Base-by-base conservation (phyloP, 179 eudicot species). In the Actinidia arguta region DNA sequence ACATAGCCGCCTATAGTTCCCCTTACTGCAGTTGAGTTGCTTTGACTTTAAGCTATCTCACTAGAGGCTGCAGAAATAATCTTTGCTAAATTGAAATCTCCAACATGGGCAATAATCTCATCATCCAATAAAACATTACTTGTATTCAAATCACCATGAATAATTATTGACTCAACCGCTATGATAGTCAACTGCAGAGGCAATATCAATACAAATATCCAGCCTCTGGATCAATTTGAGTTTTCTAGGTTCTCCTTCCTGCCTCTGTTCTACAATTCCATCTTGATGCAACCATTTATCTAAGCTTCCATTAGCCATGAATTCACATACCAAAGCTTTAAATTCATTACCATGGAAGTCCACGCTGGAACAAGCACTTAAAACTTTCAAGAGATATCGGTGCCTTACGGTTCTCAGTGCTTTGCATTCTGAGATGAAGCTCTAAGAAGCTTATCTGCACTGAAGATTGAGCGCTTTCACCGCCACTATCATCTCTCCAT, bases 401-500 rank as follows among this genome's bases (percentile, higher is more conserved):
- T 82, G 68, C 5, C 80, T 76, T 31, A 82, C 24, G 3, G 25
- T 31, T 16, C 75, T 82, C 24, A 82, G 52, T 16, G 84, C 68
- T 42, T 82, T 47, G 68, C 84, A 75, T 82, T 76, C 84, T 31
- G 58, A 27, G 11, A 50, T 52, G n/a, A 76, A 76, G 25, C 80
- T 82, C 51, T 67, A 66, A 11, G 27, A 46, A 52, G 84, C 84
- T 27, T 80, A 76, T 51, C 12, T 6, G 1, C 9, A 17, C 11
- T 66, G 56, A 24, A 76, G 80, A 36, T 76, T 82, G 20, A 76
- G 80, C 17, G 76, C 76, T 73, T 82, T 82, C 69, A 82, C 80
- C 0, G 75, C 80, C 17, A 82, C 80, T 7, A 12, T 14, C 8
- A 18, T 68, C 80, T 50, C 16, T 13, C 42, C 24, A 1, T 55